Conservation (phyloP, 306 rosid genomes). For the Rosa persica region DNA sequence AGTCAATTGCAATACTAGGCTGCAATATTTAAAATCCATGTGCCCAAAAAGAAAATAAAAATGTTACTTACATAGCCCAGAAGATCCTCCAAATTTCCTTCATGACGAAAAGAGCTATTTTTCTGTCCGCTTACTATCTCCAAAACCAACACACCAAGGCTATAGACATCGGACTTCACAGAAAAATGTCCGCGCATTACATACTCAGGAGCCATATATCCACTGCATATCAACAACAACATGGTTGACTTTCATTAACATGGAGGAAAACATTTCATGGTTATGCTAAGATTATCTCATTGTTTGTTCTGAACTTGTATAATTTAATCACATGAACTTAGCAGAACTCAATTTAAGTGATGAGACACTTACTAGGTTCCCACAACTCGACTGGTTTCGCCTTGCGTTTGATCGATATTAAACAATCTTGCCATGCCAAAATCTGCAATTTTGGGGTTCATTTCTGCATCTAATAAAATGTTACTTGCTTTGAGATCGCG, state of each 20-base stretch:
- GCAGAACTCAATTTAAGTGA: not conserved
- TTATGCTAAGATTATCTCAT: not conserved
- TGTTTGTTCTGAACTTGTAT: not conserved
- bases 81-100: constrained; percentile 4
- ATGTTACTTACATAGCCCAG: constrained; percentile 6
- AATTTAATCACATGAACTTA: not conserved
- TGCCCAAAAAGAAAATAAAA: not conserved
- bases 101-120: not conserved
- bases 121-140: constrained; percentile 1
- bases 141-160: not conserved
- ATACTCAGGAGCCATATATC: constrained; percentile 2
- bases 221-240: not conserved
- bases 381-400: not conserved
- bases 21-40: not conserved
- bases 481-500: constrained; percentile 6
- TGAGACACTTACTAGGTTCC: constrained; percentile 5
- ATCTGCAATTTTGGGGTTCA: constrained; percentile 1
- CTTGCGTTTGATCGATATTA: not conserved
- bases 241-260: not conserved
- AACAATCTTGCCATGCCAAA: constrained; percentile 11
- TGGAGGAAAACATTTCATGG: not conserved
- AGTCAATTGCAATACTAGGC: not conserved
- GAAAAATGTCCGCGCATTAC: not conserved
- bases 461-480: not conserved
- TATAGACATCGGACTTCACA: not conserved